A percentile compares a stretch with the other conserved stretches of the same genome.
phyloP scores from a whole-genome alignment of 345 rosid genomes.

The Erucastrum elatum region DNA sequence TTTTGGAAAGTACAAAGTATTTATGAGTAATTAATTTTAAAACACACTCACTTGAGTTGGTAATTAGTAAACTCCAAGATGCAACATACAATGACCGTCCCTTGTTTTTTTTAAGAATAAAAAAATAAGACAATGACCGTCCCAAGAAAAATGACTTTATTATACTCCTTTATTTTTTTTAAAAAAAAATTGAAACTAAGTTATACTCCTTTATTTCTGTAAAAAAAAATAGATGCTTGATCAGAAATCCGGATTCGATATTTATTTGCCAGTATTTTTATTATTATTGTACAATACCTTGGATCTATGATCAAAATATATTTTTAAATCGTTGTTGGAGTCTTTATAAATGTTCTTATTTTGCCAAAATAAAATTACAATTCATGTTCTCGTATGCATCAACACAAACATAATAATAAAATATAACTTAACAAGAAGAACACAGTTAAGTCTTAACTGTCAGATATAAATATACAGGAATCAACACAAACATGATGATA shows the following conservation, averaged over 20 bases:
- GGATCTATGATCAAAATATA: constrained; percentile 2
- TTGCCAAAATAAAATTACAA: constrained; percentile 22
- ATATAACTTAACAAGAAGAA: not conserved
- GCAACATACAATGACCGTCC: too few relatives aligned
- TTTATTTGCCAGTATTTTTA: constrained; percentile 22
- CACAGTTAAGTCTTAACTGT: constrained; percentile 18
- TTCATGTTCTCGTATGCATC: not conserved
- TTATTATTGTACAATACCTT: constrained; percentile 12
- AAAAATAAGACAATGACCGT: too few relatives aligned
- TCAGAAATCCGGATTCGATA: constrained; percentile 23
- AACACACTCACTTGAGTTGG: not conserved
- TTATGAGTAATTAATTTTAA: constrained; percentile 4
- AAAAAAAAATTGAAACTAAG: too few relatives aligned
- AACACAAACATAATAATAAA: not conserved
- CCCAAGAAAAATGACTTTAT: too few relatives aligned
- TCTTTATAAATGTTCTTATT: constrained; percentile 14
- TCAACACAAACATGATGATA: not conserved
- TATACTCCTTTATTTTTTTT: too few relatives aligned
- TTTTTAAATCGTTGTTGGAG: constrained; percentile 17
- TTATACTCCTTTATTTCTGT: too few relatives aligned
- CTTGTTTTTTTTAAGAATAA: too few relatives aligned
- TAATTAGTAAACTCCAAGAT: not conserved
- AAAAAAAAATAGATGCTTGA: too few relatives aligned
- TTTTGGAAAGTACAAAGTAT: constrained; percentile 21
- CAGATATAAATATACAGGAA: not conserved